A percentile compares a stretch with the other conserved stretches of the same genome.
phyloP scores from a whole-genome alignment of 1,284 basidiomycete species.

The Cutaneotrichosporon sp. region DNA sequence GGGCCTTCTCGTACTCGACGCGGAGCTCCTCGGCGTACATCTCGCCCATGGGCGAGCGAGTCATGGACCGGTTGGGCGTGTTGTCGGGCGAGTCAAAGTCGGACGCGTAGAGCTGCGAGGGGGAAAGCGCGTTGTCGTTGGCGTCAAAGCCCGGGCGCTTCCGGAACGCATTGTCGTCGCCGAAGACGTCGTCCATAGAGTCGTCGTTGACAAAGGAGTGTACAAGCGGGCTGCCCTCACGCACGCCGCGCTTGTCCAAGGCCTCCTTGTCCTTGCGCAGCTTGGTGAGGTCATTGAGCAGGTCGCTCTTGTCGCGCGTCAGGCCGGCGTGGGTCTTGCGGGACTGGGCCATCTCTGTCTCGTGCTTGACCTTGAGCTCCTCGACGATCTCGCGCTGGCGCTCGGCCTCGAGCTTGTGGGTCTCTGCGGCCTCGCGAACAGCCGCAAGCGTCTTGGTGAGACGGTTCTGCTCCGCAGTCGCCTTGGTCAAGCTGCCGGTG shows the following conservation, averaged over 20 bases:
- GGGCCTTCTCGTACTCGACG: constrained; percentile 43
- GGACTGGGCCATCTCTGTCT: constrained; percentile 84
- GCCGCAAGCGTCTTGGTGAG: constrained; percentile 72
- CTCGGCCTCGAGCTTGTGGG: constrained; percentile 83
- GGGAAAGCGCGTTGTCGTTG: constrained; percentile 59
- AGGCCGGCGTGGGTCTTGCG: constrained; percentile 84
- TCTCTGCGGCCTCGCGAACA: constrained; percentile 75
- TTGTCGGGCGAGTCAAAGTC: constrained; percentile 65
- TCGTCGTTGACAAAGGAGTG: constrained; percentile 61
- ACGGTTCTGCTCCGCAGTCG: constrained; percentile 80
- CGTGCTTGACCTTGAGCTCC: constrained; percentile 84
- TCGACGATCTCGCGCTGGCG: constrained; percentile 66
- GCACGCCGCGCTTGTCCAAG: constrained; percentile 36
- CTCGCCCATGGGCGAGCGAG: constrained; percentile 48
- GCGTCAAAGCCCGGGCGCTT: constrained; percentile 63
- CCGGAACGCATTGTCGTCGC: constrained; percentile 61
- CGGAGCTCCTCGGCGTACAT: constrained; percentile 51
- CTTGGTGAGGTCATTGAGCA: constrained; percentile 75
- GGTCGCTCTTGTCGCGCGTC: constrained; percentile 86
- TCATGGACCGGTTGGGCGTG: constrained; percentile 56
- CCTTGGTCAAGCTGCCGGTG: constrained; percentile 66
- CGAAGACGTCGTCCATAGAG: constrained; percentile 69
- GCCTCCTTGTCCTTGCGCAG: constrained; percentile 59
- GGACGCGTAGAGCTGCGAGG: constrained; percentile 46
- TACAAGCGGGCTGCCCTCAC: constrained; percentile 53